Evolutionary conservation across 2,329 filamentous ascomycete species (phyloP), one percentile per base, ranked within the genome.

Genomic region (Alternaria brassicae): DNA sequence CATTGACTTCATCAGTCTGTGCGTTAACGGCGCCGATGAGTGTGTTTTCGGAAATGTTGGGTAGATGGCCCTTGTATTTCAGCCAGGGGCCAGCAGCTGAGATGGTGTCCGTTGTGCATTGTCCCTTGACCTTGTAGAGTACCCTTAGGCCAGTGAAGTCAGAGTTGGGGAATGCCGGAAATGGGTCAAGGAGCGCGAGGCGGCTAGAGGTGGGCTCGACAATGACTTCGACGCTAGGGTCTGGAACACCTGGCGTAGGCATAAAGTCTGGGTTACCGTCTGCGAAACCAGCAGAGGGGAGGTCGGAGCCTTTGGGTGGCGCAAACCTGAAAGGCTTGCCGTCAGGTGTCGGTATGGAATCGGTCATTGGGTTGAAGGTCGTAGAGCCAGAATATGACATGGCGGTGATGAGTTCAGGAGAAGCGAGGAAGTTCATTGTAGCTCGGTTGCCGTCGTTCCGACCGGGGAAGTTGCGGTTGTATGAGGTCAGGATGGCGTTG

Each of bases 101-200:
- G 80, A 99, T 99, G 70, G 95, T 98, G 81, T 99, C 95, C 41
- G 95, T 99, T 57, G 95, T 99, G 85, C 95, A 99, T 82, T 99
- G 97, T 66, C 95, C 95, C 65, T 93, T 91, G 65, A 98, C 91
- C 82, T 98, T 98, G 84, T 96, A 94, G 15, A 99, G 89, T 17
- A 99, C 93, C 51, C 89, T 89, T 47, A 99, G 87, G 27, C 87
- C 88, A 40, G 85, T 82, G 28, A 98, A 86, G 53, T 99, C 93
- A 2, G 83, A 81, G 42, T 82, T 67, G 12, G 94, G 93, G 82
- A 97, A 99, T 3, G 92, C 83, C 2, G 87, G 84, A 77, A 99
- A 99, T 13, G 95, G 94, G 56, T 97, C 92, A 42, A 99, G 88
- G 42, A 96, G 83, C 25, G 95, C 95, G 62, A 99, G 89, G 55